Evolutionary conservation across 106 monocot genomes (phyloP), one percentile per base, ranked within the genome.

Genomic region (Triglochin maritima): DNA sequence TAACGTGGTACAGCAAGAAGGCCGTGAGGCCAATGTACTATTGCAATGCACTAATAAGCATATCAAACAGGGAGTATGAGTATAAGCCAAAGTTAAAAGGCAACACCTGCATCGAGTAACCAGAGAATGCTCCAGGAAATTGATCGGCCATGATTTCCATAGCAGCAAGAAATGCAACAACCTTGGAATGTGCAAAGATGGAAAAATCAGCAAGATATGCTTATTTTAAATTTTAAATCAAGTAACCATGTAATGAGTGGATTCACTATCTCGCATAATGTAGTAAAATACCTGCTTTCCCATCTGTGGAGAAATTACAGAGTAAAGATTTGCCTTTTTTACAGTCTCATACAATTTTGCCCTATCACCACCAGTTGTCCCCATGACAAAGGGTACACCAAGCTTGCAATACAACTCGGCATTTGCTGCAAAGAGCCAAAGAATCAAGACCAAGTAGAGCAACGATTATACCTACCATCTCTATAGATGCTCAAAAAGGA

Each of bases 221-320:
- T 29, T 29, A 29, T 29, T 29, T 0, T 29, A 29, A 29, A 29
- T 29, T 29, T 29, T 29, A 29, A 29, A 29, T 29, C 29, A 29
- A 29, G 29, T 29, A 29, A 29, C 29, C 29, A 29, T 29, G 29
- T 29, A 29, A 29, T 29, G 29, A 29, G 29, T 29, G 29, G 29
- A 29, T 29, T 29, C 29, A 29, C 29, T 29, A 29, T 29, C 29
- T 29, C 29, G 29, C 29, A 29, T 57, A 57, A 15, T 9, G 12
- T 57, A 1, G 57, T n/a, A 13, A n/a, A 57, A 57, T 50, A 94
- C 94, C 83, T 83, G 90, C 68, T 95, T 90, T 6, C 87, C 90
- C 94, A 95, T 95, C 68, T 95, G 90, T 50, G 94, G 90, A 78
- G 94, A 95, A 50, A 95, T 87, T 29, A 95, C 83, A 50, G 87